These are phyloP conservation scores for Malbranchea cinnamomea DNA, from an alignment of 2,329 filamentous ascomycete species.

Conservation along the genomic window DNA sequence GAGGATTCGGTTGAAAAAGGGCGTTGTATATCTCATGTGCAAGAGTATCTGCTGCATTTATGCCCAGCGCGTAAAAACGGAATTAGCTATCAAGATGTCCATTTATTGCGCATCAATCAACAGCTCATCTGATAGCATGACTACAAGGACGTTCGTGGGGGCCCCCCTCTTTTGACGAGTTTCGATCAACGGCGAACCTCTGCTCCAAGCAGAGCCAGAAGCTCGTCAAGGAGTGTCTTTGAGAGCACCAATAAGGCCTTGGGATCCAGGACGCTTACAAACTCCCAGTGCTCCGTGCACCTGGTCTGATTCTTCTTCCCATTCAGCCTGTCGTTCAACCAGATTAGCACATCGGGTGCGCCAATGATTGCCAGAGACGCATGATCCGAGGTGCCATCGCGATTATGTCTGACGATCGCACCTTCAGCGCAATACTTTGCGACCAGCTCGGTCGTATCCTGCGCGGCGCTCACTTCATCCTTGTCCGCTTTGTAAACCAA, in stretches of 20 bases:
- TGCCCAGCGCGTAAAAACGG: too few species aligned
- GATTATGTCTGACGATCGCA: conserved; percentile 30
- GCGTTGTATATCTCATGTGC: too few species aligned
- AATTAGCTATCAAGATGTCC: too few species aligned
- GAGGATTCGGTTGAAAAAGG: conserved; percentile 2
- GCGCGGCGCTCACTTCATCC: conserved; percentile 32
- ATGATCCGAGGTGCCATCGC: conserved; percentile 32
- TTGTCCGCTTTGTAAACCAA: conserved; percentile 36
- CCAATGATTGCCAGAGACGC: conserved; percentile 21
- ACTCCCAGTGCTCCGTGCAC: conserved; percentile 3
- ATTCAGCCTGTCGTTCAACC: conserved; percentile 15
- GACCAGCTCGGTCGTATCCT: conserved; percentile 31
- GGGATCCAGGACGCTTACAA: conserved; percentile 6
- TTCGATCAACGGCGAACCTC: too few species aligned
- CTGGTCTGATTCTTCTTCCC: conserved; percentile 3
- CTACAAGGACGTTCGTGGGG: too few species aligned
- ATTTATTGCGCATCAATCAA: too few species aligned
- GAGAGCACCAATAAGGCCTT: conserved; percentile 5
- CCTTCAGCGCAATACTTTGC: conserved; percentile 27
- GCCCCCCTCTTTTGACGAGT: too few species aligned
- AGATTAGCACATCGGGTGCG: conserved; percentile 18
- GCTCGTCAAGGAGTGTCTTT: conserved; percentile 1
- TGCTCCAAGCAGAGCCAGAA: conserved; percentile 6
- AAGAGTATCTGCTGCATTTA: too few species aligned
- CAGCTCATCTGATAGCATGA: too few species aligned